Conservation (phyloP, 148 eudicot genomes). For the Chenopodium formosanum region DNA sequence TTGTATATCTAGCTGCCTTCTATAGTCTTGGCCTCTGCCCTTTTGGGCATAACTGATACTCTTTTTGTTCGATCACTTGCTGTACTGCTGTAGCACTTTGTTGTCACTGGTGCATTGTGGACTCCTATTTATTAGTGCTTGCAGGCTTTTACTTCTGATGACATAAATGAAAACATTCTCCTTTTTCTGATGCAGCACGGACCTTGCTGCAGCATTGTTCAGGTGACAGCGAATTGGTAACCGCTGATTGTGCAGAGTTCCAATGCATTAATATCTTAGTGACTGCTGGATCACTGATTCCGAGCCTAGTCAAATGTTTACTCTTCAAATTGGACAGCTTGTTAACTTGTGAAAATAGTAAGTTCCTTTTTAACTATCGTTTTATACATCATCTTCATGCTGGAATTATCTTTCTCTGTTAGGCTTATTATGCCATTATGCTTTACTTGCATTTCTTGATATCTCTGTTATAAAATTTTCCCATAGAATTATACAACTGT, state of each 20-base stretch:
- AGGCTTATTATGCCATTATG: neutral
- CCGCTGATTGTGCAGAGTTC: constrained; percentile 27
- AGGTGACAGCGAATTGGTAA: constrained; percentile 30
- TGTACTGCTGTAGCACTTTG: neutral
- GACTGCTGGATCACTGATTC: constrained; percentile 85
- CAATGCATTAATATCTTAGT: constrained; percentile 62
- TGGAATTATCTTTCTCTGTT: neutral
- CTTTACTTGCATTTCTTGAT: neutral
- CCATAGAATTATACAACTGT: neutral
- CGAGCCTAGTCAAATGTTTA: constrained; percentile 90
- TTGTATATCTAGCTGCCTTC: neutral
- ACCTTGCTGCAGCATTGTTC: constrained; percentile 76
- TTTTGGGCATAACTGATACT: neutral
- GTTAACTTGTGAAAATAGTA: constrained; percentile 69
- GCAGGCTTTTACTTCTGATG: neutral
- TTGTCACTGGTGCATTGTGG: neutral
- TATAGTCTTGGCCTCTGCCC: neutral
- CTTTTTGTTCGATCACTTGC: neutral
- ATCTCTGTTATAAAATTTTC: neutral
- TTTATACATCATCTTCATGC: neutral
- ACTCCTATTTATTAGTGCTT: neutral
- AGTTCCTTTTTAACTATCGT: constrained; percentile 21
- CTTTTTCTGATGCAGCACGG: constrained; percentile 55
- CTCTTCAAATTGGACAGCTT: constrained; percentile 70
- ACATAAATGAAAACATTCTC: neutral